Percentiles rank a stretch among this genome's conserved stretches.
Conservation (phyloP, 306 rosid genomes). For the Vachellia collinsii region DNA sequence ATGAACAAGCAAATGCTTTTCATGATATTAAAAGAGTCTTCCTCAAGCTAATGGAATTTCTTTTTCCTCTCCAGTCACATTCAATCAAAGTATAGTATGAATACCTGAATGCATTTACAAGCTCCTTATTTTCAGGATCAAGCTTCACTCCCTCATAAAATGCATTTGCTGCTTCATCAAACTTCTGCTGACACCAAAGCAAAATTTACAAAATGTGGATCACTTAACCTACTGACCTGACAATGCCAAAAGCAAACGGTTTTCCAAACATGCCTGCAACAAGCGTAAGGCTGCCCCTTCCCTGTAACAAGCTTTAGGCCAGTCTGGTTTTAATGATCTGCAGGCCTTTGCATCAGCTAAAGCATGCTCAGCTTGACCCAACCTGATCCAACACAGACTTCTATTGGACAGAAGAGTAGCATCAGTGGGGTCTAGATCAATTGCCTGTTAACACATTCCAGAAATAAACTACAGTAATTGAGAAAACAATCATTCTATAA, state of each 20-base stretch:
- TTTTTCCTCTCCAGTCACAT: neutral
- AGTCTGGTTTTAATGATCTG: slow-evolving; percentile 81
- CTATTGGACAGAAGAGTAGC: slow-evolving; percentile 77
- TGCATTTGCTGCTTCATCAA: slow-evolving; percentile 94
- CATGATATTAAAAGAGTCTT: slow-evolving; percentile 15
- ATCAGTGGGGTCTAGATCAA: slow-evolving; percentile 75
- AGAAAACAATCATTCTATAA: slow-evolving; percentile 21
- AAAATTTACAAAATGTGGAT: slow-evolving; percentile 29
- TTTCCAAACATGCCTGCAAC: slow-evolving; percentile 68
- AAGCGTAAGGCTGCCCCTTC: slow-evolving; percentile 95
- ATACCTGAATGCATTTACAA: slow-evolving; percentile 89
- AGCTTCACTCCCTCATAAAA: slow-evolving; percentile 86
- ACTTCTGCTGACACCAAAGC: slow-evolving; percentile 58
- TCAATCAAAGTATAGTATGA: too few relatives aligned
- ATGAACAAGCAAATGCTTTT: neutral
- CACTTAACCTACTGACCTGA: slow-evolving; percentile 12
- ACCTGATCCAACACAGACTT: slow-evolving; percentile 87
- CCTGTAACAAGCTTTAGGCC: slow-evolving; percentile 88
- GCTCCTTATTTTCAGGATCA: slow-evolving; percentile 82
- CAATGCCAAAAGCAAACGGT: slow-evolving; percentile 23
- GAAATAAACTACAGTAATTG: neutral
- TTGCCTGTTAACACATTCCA: slow-evolving; percentile 64
- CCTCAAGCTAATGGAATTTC: neutral
- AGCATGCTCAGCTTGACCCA: slow-evolving; percentile 90
- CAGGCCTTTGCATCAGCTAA: slow-evolving; percentile 89